These are phyloP conservation scores for Spathaspora arborariae DNA, from an alignment of 805 yeast genomes.

Conservation along the genomic window DNA sequence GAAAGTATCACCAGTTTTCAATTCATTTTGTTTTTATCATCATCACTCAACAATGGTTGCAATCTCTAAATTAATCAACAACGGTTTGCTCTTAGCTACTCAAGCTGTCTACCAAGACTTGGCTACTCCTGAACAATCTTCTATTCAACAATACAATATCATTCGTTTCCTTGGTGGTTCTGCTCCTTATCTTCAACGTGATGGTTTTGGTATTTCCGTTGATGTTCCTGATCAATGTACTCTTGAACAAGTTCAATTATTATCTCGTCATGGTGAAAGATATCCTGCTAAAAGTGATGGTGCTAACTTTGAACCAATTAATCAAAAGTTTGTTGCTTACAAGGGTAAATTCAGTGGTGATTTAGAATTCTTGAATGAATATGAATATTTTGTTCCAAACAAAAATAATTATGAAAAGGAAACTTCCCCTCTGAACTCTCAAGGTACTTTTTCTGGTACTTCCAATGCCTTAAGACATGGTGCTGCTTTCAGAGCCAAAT, in stretches of 20 bases:
- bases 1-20: not conserved
- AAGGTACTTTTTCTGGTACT: conserved; percentile 50
- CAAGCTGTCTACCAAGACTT: conserved; percentile 23
- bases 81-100: conserved; percentile 29
- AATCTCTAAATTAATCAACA: conserved; percentile 23
- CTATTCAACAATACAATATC: conserved; percentile 43
- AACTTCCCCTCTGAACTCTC: conserved; percentile 42
- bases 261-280: conserved; percentile 79
- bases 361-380: conserved; percentile 49
- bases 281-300: conserved; percentile 40
- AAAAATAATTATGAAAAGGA: conserved; percentile 44
- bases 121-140: conserved; percentile 39
- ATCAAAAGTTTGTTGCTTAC: conserved; percentile 22
- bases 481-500: conserved; percentile 41
- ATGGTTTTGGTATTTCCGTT: conserved; percentile 51
- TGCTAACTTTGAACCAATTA: conserved; percentile 21
- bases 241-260: conserved; percentile 64
- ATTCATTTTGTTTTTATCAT: not conserved
- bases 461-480: conserved; percentile 50
- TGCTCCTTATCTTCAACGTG: conserved; percentile 51
- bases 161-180: conserved; percentile 51
- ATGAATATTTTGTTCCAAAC: conserved; percentile 45
- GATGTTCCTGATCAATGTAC: conserved; percentile 49
- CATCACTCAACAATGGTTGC: conserved; percentile 26
- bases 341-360: conserved; percentile 41